Evolutionary conservation across 2,329 filamentous ascomycete species (phyloP).

Genomic region (Daldinia sp.): DNA sequence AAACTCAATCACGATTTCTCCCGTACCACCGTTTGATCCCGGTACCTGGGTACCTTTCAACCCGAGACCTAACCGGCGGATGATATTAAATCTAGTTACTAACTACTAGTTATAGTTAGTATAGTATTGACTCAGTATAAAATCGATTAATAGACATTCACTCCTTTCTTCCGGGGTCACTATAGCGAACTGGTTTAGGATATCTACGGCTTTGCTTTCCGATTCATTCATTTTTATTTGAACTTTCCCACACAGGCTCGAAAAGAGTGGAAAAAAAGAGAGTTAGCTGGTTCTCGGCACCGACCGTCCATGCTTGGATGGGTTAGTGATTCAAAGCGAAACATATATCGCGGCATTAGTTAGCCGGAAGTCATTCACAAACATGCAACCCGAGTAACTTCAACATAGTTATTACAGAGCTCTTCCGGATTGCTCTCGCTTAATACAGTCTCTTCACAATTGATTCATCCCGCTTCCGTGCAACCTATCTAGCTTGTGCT

Average conservation of each 20-base stretch:
- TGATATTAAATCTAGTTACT: too few relatives aligned
- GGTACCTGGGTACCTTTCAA: conserved; percentile 23
- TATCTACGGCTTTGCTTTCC: neutral
- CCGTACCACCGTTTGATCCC: conserved; percentile 36
- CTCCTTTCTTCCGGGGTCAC: neutral
- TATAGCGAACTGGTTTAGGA: neutral
- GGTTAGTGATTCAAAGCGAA: neutral
- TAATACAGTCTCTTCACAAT: neutral
- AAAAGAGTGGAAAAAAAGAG: neutral
- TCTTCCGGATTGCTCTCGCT: neutral
- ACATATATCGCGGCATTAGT: neutral
- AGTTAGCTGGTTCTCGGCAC: neutral
- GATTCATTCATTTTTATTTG: neutral
- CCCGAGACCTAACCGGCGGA: conserved; percentile 12
- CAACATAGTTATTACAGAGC: neutral
- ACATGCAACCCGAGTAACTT: neutral
- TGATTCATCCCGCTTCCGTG: neutral
- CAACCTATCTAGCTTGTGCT: neutral
- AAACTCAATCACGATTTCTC: conserved; percentile 30
- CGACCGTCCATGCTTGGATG: neutral
- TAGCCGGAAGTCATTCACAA: neutral
- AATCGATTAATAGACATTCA: too few relatives aligned
- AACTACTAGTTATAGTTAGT: too few relatives aligned
- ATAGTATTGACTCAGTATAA: too few relatives aligned
- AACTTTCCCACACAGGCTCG: neutral